Evolutionary conservation across 176 grass and related monocot species (phyloP), one percentile per base, ranked within the genome.

Genomic region (Rhynchospora tenuis): DNA sequence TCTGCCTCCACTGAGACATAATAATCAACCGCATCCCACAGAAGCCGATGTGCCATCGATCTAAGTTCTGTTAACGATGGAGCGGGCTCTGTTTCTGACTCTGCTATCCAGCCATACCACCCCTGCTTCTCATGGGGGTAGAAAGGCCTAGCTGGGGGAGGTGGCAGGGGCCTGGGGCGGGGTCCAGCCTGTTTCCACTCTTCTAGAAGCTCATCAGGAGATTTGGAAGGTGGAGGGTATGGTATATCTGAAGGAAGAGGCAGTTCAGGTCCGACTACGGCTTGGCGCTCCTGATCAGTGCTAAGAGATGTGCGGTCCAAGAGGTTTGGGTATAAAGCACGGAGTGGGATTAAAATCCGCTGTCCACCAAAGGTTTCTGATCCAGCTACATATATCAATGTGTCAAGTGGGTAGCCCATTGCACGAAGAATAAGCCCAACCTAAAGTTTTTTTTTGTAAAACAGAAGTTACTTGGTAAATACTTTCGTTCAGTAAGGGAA

Each of bases 11-110:
- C 72, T 54, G 97, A 94, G 73, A 99, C 89, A 85, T 89, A 88
- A 93, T 95, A 99, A 87, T 99, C 97, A 67, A 99, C 88, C 7
- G 97, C 97, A 78, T 99, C 97, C 97, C 97, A 99, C 33, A 99
- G 77, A 73, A 99, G 85, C 60, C 89, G 61, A 82, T 99, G 93
- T 43, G 93, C 97, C 75, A 90, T 86, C 82, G 55, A 87, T 82
- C 97, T 92, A 64, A 92, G 84, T 86, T 93, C 91, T 68, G 82
- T 46, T 1, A 87, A 88, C 6, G 69, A 90, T n/a, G 89, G 76
- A 73, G 89, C 88, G 0, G 97, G 97, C 80, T 99, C 97, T 20
- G 28, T 89, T 17, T 90, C 93, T 78, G 87, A 89, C 83, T 93
- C 93, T 61, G 91, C 89, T 83, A 99, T 91, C 97, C 97, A 99